Conservation (phyloP, 2,329 filamentous ascomycete species). For the Arthroderma uncinatum region DNA sequence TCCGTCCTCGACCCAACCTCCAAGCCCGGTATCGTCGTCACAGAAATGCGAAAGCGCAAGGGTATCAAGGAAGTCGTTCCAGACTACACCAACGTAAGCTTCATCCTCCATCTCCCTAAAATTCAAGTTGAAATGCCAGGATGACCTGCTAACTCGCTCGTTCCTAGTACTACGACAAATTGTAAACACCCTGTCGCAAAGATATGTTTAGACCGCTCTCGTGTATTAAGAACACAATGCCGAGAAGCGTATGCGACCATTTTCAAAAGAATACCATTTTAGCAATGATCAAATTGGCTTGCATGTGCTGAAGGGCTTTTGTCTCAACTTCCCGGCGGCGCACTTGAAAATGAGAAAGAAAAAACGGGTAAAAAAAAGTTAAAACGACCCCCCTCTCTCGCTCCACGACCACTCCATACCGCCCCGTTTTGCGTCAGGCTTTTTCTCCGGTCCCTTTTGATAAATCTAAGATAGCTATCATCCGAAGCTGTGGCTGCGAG, state of each 20-base stretch:
- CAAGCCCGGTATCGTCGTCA: conserved; percentile 73
- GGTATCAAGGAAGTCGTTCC: conserved; percentile 96
- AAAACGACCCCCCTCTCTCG: not conserved
- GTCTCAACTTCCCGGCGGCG: not conserved
- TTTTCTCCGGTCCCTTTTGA: not conserved
- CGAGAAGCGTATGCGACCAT: conserved; percentile 26
- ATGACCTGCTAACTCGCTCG: conserved; percentile 22
- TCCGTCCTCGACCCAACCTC: conserved; percentile 72
- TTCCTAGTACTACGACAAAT: conserved; percentile 94
- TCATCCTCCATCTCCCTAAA: not conserved
- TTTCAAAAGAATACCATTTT: conserved; percentile 20
- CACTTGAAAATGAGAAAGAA: conserved; percentile 1
- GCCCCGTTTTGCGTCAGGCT: not conserved
- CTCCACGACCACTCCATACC: not conserved
- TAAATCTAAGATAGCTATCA: not conserved
- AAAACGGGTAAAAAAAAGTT: conserved; percentile 3
- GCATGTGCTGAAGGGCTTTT: conserved; percentile 2
- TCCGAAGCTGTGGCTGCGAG: not conserved
- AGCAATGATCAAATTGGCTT: conserved; percentile 6
- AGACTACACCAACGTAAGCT: conserved; percentile 86
- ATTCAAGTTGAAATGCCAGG: conserved; percentile 10
- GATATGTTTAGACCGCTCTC: conserved; percentile 4
- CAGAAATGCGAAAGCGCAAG: conserved; percentile 96
- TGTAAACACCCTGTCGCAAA: conserved; percentile 50
- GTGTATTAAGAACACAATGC: conserved; percentile 23